phyloP scores from a whole-genome alignment of 2,329 filamentous ascomycete species.

The Chaetomiaceae sp. region DNA sequence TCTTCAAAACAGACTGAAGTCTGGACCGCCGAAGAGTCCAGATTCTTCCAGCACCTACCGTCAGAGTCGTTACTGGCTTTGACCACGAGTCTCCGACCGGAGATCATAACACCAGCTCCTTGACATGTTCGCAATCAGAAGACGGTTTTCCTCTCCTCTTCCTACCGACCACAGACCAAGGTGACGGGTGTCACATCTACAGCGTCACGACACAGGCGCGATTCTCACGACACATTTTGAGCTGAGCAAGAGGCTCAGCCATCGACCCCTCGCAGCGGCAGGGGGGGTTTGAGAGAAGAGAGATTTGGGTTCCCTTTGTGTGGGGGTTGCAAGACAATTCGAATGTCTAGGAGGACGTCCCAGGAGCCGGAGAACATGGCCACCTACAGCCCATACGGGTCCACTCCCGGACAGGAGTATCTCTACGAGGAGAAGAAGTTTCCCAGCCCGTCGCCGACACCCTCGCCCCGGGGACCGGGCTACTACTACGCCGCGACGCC shows the following conservation, averaged over 20 bases:
- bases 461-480: constrained; percentile 45
- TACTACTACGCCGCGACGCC: constrained; percentile 45
- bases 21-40: constrained; percentile 36
- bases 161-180: constrained; percentile 56
- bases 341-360: constrained; percentile 30
- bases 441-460: constrained; percentile 50
- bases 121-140: constrained; percentile 54
- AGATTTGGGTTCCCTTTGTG: constrained; percentile 2
- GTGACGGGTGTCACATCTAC: constrained; percentile 48
- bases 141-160: constrained; percentile 48
- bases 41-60: constrained; percentile 32
- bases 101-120: constrained; percentile 36
- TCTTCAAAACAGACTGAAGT: constrained; percentile 16
- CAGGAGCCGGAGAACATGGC: constrained; percentile 36
- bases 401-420: constrained; percentile 42
- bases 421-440: constrained; percentile 46
- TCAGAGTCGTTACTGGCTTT: constrained; percentile 35
- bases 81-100: constrained; percentile 31
- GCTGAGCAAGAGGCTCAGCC: constrained; percentile 15
- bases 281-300: constrained; percentile 15
- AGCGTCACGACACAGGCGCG: constrained; percentile 44
- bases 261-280: constrained; percentile 17
- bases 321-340: constrained; percentile 11
- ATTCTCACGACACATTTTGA: constrained; percentile 21
- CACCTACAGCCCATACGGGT: constrained; percentile 39